Evolutionary conservation across 140 eudicot genomes (phyloP), one percentile per base, ranked within the genome.

Genomic region (Bidens hawaiensis): DNA sequence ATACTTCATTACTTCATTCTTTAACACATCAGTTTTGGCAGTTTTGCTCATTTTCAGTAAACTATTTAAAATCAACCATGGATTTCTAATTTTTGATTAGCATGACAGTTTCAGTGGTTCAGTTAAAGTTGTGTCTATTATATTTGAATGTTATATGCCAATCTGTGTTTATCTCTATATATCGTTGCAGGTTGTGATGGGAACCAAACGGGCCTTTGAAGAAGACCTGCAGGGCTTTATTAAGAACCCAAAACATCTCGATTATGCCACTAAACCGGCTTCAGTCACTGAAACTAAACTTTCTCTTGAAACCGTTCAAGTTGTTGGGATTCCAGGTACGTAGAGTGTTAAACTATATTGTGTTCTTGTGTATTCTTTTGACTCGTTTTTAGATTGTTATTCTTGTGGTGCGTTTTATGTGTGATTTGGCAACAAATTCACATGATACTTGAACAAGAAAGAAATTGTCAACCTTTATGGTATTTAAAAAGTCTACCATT

Each of bases 121-220:
- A 51, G 33, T 24, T 4, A 30, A 47, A 64, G n/a, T n/a, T 58
- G 8, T 49, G 42, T 48, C 14, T n/a, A 34, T 14, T 28, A 6
- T 48, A 5, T 65, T 22, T 40, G 11, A 28, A 68, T 24, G 11
- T 57, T 68, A 4, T 55, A 19, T 56, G 31, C 21, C 59, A 27
- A 14, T 49, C 56, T 38, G 46, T 60, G 30, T 70, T 50, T 19
- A 66, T 48, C 64, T 34, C 11, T 43, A 54, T 34, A 67, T 46
- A 15, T 47, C 36, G 9, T 72, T 45, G 64, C 73, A 74, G 76
- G 40, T 55, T 54, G 73, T 45, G 57, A 85, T 85, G 94, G 94
- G 88, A 72, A 47, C 77, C 60, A 85, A 85, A 65, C 79, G 88
- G 16, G 76, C 85, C 21, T 70, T 60, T 28, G 78, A 78, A 21